Conservation (phyloP, 2,329 filamentous ascomycete species). For the Pseudogymnoascus sp. region DNA sequence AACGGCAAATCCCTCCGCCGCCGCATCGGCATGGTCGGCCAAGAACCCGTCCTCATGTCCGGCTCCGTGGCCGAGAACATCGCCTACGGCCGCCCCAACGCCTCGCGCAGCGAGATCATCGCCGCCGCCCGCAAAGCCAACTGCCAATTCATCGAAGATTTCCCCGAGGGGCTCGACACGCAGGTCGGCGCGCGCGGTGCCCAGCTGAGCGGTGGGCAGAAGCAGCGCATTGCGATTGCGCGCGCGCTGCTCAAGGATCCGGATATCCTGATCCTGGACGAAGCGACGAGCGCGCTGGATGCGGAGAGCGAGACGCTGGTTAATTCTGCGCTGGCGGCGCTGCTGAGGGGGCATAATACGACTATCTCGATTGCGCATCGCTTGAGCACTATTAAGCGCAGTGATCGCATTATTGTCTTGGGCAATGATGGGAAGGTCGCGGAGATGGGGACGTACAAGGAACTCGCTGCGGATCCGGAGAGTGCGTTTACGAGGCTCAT, state of each 20-base stretch:
- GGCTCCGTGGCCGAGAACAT: conserved; percentile 85
- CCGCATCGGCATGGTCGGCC: conserved; percentile 89
- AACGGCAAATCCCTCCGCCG: conserved; percentile 89
- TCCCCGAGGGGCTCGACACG: conserved; percentile 91
- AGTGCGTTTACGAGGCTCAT: conserved; percentile 93
- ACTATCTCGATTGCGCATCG: conserved; percentile 97
- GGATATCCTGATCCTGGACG: conserved; percentile 92
- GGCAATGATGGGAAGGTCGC: conserved; percentile 80
- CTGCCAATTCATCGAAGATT: conserved; percentile 92
- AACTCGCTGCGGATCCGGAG: conserved; percentile 62
- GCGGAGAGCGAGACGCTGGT: conserved; percentile 96
- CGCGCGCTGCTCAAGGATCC: conserved; percentile 90
- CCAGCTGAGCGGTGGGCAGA: conserved; percentile 91
- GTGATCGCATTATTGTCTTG: conserved; percentile 88
- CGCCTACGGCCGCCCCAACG: conserved; percentile 75
- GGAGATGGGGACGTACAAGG: conserved; percentile 76
- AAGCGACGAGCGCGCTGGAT: conserved; percentile 91
- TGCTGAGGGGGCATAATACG: conserved; percentile 82
- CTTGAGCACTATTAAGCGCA: conserved; percentile 91
- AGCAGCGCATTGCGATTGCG: conserved; percentile 92
- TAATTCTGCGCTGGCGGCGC: conserved; percentile 74
- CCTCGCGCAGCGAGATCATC: conserved; percentile 72
- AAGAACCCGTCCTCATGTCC: conserved; percentile 89
- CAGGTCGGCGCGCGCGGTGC: conserved; percentile 86
- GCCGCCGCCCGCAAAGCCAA: conserved; percentile 85